Conservation (phyloP, 306 rosid species). For the Malus sieversii region DNA sequence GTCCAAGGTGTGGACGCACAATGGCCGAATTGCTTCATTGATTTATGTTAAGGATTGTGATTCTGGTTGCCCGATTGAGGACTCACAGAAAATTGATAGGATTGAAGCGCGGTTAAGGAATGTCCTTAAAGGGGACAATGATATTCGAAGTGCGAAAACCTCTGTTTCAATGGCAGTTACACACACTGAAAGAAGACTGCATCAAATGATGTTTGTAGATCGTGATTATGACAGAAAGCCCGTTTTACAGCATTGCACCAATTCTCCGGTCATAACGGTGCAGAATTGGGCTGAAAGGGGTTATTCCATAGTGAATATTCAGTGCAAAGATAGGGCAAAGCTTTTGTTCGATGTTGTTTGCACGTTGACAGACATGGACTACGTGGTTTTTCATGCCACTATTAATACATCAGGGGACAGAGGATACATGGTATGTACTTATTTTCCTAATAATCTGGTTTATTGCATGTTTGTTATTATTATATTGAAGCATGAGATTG, state of each 20-base stretch:
- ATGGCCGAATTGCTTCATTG: conserved; percentile 79
- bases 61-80: conserved; percentile 68
- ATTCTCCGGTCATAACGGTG: conserved; percentile 49
- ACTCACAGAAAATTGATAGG: conserved; percentile 47
- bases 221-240: conserved; percentile 81
- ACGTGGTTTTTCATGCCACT: conserved; percentile 87
- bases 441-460: neutral
- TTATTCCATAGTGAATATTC: conserved; percentile 77
- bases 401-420: conserved; percentile 44
- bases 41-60: conserved; percentile 56
- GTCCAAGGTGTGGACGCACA: conserved; percentile 93
- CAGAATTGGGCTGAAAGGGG: conserved; percentile 85
- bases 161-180: conserved; percentile 55
- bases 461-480: neutral
- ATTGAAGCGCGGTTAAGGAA: conserved; percentile 72
- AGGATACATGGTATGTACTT: conserved; percentile 54
- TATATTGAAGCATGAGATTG: neutral
- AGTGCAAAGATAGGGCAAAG: conserved; percentile 76
- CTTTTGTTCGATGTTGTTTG: conserved; percentile 79
- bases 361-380: conserved; percentile 90
- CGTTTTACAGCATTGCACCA: conserved; percentile 30
- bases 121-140: conserved; percentile 79
- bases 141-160: conserved; percentile 72
- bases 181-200: conserved; percentile 83
- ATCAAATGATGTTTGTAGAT: conserved; percentile 89